These are phyloP conservation scores for Adansonia rubrostipa DNA, from an alignment of 441 rosid species.

Conservation along the genomic window DNA sequence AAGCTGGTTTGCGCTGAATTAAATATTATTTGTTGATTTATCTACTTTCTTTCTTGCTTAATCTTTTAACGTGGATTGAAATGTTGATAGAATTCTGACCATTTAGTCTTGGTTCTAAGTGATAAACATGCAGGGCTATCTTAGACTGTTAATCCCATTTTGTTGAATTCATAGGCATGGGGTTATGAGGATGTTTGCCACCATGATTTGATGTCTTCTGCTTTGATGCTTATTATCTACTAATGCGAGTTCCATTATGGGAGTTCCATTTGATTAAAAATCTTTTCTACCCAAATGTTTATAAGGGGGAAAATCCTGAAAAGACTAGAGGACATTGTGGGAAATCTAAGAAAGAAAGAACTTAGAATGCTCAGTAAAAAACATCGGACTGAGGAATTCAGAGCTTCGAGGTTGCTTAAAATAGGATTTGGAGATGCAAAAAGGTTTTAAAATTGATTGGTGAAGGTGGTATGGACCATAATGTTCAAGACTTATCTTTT, in stretches of 20 bases:
- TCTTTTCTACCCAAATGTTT: background rate
- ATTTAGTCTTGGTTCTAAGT: background rate
- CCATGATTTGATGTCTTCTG: background rate
- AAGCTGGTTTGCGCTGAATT: background rate
- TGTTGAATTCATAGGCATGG: background rate
- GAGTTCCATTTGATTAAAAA: background rate
- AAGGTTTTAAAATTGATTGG: background rate
- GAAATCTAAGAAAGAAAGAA: background rate
- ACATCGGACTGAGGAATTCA: background rate
- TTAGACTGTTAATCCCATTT: background rate
- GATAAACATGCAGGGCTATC: background rate
- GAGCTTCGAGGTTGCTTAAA: slow-evolving; percentile 4
- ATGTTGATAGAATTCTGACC: background rate
- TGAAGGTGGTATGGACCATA: background rate
- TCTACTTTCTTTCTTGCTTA: background rate
- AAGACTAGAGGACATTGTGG: background rate
- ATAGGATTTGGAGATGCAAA: background rate
- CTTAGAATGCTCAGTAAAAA: background rate
- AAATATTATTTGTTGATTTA: background rate
- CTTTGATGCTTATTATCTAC: background rate
- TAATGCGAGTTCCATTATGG: background rate
- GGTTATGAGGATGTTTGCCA: background rate
- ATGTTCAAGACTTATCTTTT: slow-evolving; percentile 9
- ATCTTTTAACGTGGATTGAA: background rate
- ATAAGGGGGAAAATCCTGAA: background rate